Conservation (phyloP, 345 rosid genomes). For the Microthlaspi erraticum region DNA sequence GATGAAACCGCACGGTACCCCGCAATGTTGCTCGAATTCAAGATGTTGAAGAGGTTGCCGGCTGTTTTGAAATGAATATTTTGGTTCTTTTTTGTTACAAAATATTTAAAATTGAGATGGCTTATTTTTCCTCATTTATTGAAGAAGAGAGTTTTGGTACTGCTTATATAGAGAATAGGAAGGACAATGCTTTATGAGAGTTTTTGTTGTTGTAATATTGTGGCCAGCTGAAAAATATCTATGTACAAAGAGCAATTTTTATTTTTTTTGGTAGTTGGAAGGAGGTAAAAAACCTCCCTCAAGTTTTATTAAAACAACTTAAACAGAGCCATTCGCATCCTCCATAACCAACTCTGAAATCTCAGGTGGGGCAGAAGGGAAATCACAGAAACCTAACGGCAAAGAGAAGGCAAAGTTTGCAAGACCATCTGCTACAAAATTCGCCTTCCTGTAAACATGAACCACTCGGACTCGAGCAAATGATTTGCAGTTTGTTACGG, state of each 20-base stretch:
- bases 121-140: neutral
- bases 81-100: neutral
- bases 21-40: constrained; percentile 32
- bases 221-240: neutral
- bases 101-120: neutral
- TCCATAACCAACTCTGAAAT: too few relatives aligned
- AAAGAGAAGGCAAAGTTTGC: too few relatives aligned
- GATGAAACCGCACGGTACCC: constrained; percentile 27
- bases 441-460: too few relatives aligned
- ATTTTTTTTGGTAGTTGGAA: too few relatives aligned
- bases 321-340: too few relatives aligned
- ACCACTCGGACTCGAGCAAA: too few relatives aligned
- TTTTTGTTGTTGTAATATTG: neutral
- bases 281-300: too few relatives aligned
- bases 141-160: constrained; percentile 26
- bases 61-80: constrained; percentile 26
- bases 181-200: neutral
- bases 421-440: too few relatives aligned
- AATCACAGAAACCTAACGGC: too few relatives aligned
- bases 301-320: too few relatives aligned
- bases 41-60: constrained; percentile 37
- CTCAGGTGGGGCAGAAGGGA: too few relatives aligned
- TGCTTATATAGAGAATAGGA: constrained; percentile 25
- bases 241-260: neutral
- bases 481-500: neutral